Conservation (phyloP, 352 stramenopile species). For the Pythium scleroteichum region DNA sequence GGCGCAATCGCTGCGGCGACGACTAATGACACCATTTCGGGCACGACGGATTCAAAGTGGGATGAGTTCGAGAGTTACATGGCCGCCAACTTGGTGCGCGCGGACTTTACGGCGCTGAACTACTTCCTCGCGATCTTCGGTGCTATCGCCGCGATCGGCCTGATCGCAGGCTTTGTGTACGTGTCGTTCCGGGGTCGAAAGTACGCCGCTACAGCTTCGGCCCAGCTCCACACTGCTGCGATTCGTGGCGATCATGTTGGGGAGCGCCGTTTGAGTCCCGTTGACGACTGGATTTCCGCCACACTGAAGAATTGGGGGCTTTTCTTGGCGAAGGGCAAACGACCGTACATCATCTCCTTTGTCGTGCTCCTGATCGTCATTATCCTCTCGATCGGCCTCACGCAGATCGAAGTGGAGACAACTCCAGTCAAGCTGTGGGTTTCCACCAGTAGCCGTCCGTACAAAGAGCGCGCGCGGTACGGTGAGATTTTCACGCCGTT, state of each 20-base stretch:
- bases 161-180: slow-evolving; percentile 54
- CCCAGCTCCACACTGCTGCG: slow-evolving; percentile 2
- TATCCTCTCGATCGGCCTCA: slow-evolving; percentile 29
- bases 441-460: slow-evolving; percentile 40
- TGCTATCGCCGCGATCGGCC: slow-evolving; percentile 33
- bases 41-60: slow-evolving; percentile 33
- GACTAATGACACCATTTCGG: background rate
- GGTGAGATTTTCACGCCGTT: slow-evolving; percentile 57
- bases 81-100: slow-evolving; percentile 35
- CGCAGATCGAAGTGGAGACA: slow-evolving; percentile 41
- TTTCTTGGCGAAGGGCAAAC: slow-evolving; percentile 33
- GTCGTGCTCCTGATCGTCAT: slow-evolving; percentile 27
- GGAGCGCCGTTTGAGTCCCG: slow-evolving; percentile 29
- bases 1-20: slow-evolving; percentile 14
- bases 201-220: slow-evolving; percentile 18
- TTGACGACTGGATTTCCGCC: slow-evolving; percentile 32
- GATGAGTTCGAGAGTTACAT: slow-evolving; percentile 41
- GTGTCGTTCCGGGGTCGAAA: slow-evolving; percentile 28
- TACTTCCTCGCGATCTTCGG: slow-evolving; percentile 55
- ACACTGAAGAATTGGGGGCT: slow-evolving; percentile 43
- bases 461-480: slow-evolving; percentile 44
- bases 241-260: slow-evolving; percentile 4
- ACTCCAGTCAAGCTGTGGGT: slow-evolving; percentile 64
- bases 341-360: slow-evolving; percentile 29
- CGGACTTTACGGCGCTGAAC: slow-evolving; percentile 55